Evolutionary conservation across 2,329 filamentous ascomycete species (phyloP).

Genomic region (Neofusicoccum sp.): DNA sequence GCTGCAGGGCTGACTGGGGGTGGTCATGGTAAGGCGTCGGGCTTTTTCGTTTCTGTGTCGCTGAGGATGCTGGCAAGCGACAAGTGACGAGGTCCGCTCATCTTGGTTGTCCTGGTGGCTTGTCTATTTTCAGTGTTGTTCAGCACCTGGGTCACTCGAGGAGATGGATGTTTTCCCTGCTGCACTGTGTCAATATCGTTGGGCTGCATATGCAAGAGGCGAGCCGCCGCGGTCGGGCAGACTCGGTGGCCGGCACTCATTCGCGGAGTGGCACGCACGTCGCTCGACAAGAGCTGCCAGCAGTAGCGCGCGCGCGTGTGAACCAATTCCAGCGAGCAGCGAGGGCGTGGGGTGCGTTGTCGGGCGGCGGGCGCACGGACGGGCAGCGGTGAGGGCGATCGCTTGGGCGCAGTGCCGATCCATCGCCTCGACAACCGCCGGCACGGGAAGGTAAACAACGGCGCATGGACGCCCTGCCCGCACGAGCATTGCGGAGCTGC

Average conservation of each 20-base stretch:
- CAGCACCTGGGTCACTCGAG: neutral
- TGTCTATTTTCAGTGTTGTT: neutral
- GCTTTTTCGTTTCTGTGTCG: neutral
- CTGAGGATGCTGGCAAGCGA: neutral
- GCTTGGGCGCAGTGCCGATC: constrained; percentile 8
- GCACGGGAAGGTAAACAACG: constrained; percentile 7
- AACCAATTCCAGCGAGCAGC: no score
- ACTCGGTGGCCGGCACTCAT: neutral
- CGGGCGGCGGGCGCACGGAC: neutral
- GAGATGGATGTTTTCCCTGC: no score
- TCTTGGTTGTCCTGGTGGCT: no score
- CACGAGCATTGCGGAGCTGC: constrained; percentile 12
- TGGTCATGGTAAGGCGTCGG: no score
- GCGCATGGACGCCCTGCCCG: constrained; percentile 14
- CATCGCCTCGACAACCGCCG: constrained; percentile 11
- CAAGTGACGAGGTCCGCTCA: no score
- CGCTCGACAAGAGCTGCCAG: neutral
- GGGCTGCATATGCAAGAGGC: neutral
- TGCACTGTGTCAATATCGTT: no score
- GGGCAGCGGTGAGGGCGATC: constrained; percentile 12
- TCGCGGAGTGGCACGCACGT: neutral
- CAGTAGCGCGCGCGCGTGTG: neutral
- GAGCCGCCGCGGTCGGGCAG: neutral
- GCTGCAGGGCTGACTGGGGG: no score
- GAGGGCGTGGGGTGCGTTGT: neutral